Percentiles rank a stretch among this genome's conserved stretches.
Conservation (phyloP, 306 rosid genomes). For the Hippophae gyantsensis region DNA sequence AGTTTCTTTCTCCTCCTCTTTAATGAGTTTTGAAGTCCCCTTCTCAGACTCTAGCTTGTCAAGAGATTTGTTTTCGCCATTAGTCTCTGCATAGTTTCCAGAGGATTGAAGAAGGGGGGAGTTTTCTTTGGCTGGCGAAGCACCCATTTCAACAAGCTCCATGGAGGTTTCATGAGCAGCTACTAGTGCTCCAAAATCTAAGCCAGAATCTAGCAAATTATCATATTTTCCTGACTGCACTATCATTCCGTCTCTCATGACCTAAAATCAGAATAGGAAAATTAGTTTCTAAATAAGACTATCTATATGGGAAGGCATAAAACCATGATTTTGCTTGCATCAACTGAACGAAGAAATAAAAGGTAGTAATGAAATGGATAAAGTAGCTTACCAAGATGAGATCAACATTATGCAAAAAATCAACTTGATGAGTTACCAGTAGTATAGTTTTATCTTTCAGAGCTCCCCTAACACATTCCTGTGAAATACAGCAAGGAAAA, state of each 20-base stretch:
- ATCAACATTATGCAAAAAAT: conserved; percentile 86
- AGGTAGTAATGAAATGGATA: too few relatives aligned
- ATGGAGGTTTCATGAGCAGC: conserved; percentile 87
- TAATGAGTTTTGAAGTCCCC: conserved; percentile 75
- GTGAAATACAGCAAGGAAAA: conserved; percentile 8
- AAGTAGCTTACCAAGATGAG: conserved; percentile 36
- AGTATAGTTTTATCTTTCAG: conserved; percentile 70
- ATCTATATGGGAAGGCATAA: too few relatives aligned
- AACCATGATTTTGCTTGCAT: too few relatives aligned
- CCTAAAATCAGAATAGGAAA: too few relatives aligned
- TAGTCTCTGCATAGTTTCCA: conserved; percentile 29
- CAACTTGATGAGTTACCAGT: conserved; percentile 97
- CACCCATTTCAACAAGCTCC: conserved; percentile 79
- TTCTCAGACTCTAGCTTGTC: conserved; percentile 37
- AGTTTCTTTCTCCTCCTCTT: conserved; percentile 87
- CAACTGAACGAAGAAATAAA: too few relatives aligned
- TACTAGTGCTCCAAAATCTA: conserved; percentile 75
- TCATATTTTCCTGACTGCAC: conserved; percentile 77
- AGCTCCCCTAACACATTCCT: conserved; percentile 89
- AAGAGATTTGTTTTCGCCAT: conserved; percentile 41
- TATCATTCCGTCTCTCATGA: conserved; percentile 77
- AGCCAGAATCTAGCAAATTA: conserved; percentile 44
- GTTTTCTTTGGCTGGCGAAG: conserved; percentile 25
- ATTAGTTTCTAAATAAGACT: too few relatives aligned
- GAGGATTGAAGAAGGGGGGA: conserved; percentile 23